Evolutionary conservation across 2,329 filamentous ascomycete genomes (phyloP).

Genomic region (Diaporthe eres): DNA sequence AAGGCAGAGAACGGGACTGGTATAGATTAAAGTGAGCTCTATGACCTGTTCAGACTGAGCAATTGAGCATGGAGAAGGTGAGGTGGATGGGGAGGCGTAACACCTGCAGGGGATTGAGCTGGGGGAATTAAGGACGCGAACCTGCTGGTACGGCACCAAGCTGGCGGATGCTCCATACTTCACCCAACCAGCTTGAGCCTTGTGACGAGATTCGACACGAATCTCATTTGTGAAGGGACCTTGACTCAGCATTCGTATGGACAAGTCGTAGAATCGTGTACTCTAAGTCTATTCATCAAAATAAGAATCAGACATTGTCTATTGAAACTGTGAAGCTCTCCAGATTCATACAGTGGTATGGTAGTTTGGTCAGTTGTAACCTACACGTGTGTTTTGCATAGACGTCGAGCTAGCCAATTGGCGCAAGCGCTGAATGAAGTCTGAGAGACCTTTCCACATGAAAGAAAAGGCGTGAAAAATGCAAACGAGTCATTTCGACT

Average conservation of each 20-base stretch:
- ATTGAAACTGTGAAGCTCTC: background rate
- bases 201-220: no score
- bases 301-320: background rate
- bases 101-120: no score
- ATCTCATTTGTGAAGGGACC: no score
- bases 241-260: no score
- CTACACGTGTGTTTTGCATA: background rate
- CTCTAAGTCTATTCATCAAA: background rate
- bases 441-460: background rate
- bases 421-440: background rate
- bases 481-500: background rate
- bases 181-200: no score
- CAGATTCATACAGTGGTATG: background rate
- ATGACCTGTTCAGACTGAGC: no score
- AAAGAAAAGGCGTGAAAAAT: background rate
- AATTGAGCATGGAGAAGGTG: no score
- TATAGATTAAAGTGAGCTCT: background rate
- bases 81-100: no score
- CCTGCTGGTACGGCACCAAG: no score
- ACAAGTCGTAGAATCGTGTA: no score
- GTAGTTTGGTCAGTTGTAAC: background rate
- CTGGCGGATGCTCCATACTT: no score
- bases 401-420: background rate
- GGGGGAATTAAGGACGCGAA: no score
- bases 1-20: background rate